Conservation (phyloP, 2,329 filamentous ascomycete species). For the Coniochaeta sp. region DNA sequence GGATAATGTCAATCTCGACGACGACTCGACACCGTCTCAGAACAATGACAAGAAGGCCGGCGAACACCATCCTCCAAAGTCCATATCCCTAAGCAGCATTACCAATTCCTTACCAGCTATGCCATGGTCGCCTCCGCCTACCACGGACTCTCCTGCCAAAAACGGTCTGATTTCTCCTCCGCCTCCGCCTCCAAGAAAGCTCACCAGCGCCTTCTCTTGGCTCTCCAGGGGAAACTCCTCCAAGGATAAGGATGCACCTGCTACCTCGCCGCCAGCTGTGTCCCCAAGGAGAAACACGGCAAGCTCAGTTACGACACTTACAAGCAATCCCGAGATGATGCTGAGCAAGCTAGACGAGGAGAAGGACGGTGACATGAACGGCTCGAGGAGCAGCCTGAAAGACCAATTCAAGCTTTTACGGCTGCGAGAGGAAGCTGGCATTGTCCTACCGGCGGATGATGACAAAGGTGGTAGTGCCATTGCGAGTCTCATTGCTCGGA, state of each 20-base stretch:
- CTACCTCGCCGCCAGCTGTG: slow-evolving; percentile 43
- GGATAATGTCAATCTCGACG: slow-evolving; percentile 61
- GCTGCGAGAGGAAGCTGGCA: slow-evolving; percentile 64
- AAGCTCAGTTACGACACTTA: slow-evolving; percentile 70
- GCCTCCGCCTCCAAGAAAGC: slow-evolving; percentile 50
- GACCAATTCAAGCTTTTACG: slow-evolving; percentile 74
- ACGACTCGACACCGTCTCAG: slow-evolving; percentile 31
- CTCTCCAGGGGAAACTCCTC: slow-evolving; percentile 59
- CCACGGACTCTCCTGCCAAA: slow-evolving; percentile 40
- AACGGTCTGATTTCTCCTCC: slow-evolving; percentile 31
- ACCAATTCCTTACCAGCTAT: slow-evolving; percentile 65
- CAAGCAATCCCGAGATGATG: slow-evolving; percentile 76
- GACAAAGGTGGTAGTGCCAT: slow-evolving; percentile 33
- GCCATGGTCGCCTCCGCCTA: slow-evolving; percentile 57
- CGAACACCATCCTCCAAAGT: slow-evolving; percentile 15
- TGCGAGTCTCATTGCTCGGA: slow-evolving; percentile 16
- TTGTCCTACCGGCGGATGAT: slow-evolving; percentile 43
- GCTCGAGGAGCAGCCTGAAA: slow-evolving; percentile 57
- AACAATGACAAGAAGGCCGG: slow-evolving; percentile 24
- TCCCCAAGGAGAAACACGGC: slow-evolving; percentile 63
- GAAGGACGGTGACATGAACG: slow-evolving; percentile 39
- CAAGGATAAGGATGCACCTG: slow-evolving; percentile 49
- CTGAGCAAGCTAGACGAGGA: slow-evolving; percentile 71
- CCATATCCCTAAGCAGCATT: slow-evolving; percentile 59
- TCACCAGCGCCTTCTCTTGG: slow-evolving; percentile 84